phyloP scores from a whole-genome alignment of 257 asterid species.

The Verbena officinalis region DNA sequence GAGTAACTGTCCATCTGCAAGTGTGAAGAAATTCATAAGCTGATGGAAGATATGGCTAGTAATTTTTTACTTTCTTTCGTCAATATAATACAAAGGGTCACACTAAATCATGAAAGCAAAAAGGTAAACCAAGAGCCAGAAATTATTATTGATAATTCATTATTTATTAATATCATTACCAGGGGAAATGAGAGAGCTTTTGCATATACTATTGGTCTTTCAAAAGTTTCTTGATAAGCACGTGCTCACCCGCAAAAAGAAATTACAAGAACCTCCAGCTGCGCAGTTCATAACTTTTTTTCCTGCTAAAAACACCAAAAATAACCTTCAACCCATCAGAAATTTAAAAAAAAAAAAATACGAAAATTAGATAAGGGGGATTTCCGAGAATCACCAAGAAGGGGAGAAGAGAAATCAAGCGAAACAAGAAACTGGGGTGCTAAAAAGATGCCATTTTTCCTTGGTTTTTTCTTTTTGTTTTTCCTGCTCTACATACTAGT shows the following conservation, averaged over 20 bases:
- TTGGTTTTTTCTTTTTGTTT: background rate
- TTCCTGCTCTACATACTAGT: background rate
- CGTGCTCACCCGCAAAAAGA: constrained; percentile 6
- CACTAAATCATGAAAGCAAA: background rate
- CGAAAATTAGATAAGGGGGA: background rate
- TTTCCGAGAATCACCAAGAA: constrained; percentile 1
- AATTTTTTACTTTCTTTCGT: background rate
- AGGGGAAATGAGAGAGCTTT: background rate
- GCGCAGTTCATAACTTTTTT: constrained; percentile 20
- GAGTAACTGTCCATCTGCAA: constrained; percentile 9
- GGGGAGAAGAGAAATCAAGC: background rate
- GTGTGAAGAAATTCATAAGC: background rate
- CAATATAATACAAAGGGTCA: background rate
- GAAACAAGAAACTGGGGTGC: background rate
- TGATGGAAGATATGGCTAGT: background rate
- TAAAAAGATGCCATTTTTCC: background rate
- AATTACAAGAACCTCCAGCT: background rate
- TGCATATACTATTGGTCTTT: constrained; percentile 3
- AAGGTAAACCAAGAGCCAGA: background rate
- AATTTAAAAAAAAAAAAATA: background rate
- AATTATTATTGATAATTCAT: background rate
- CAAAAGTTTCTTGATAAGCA: constrained; percentile 20
- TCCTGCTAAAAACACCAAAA: constrained; percentile 1
- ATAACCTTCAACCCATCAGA: background rate
- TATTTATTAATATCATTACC: background rate